Conservation (phyloP, 176 grass and related monocot genomes). For the Lolium rigidum region DNA sequence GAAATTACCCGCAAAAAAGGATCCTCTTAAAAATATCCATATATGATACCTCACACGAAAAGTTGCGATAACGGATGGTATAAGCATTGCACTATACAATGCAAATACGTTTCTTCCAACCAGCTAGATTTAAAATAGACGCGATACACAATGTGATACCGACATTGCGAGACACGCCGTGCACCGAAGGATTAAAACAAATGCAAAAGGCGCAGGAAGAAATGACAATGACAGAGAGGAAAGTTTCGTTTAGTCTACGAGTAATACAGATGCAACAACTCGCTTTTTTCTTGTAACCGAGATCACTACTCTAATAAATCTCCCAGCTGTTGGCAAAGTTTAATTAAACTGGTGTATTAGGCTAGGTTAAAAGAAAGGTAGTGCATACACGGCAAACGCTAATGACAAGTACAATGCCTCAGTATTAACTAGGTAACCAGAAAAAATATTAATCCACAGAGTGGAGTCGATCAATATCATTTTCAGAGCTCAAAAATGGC, state of each 20-base stretch:
- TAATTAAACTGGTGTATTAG: no score
- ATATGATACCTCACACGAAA: neutral
- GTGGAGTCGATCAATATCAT: neutral
- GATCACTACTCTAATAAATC: neutral
- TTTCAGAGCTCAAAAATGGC: neutral
- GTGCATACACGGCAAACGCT: neutral
- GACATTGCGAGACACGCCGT: neutral
- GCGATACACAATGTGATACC: neutral
- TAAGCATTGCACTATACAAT: neutral
- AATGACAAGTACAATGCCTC: conserved; percentile 1
- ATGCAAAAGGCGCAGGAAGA: no score
- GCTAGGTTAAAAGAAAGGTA: no score
- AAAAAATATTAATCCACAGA: neutral
- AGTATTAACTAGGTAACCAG: neutral
- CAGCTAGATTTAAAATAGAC: neutral
- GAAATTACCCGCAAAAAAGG: neutral
- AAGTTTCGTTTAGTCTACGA: conserved; percentile 19
- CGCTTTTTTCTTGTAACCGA: conserved; percentile 2
- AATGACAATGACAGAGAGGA: neutral
- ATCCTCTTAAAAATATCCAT: no score
- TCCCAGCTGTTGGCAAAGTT: neutral
- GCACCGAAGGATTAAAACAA: conserved; percentile 7
- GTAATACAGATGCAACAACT: conserved; percentile 24
- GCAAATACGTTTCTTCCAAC: neutral
- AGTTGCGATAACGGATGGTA: no score